These are phyloP conservation scores for Mycena amicta DNA, from an alignment of 768 basidiomycete species.

Conservation along the genomic window DNA sequence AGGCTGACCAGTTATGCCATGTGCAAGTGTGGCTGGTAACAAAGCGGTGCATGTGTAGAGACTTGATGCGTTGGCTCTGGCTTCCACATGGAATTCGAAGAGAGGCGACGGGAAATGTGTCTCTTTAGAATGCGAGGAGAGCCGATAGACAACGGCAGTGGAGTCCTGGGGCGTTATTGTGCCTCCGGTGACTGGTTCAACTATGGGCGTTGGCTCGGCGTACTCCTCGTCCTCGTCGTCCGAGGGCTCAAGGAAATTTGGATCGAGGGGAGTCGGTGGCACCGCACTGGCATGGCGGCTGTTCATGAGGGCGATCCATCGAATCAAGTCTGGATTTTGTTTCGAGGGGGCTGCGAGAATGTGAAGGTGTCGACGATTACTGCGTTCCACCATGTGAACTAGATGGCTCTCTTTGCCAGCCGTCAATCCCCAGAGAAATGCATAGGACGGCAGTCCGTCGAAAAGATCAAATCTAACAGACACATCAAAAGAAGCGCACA, in stretches of 20 bases:
- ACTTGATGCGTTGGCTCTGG: constrained; percentile 23
- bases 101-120: constrained; percentile 25
- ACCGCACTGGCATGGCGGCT: constrained; percentile 39
- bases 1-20: constrained; percentile 46
- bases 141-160: constrained; percentile 55
- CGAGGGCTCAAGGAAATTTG: too few species aligned
- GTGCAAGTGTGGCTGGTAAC: constrained; percentile 45
- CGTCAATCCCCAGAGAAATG: constrained; percentile 52
- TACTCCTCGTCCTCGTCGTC: constrained; percentile 53
- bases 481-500: constrained; percentile 2
- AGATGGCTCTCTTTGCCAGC: constrained; percentile 52
- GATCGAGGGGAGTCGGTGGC: constrained; percentile 47
- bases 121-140: constrained; percentile 33
- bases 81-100: constrained; percentile 43
- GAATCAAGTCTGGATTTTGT: constrained; percentile 40
- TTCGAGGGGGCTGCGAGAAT: constrained; percentile 48
- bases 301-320: constrained; percentile 54
- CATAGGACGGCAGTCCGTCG: constrained; percentile 64
- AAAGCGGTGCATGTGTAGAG: constrained; percentile 52
- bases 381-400: constrained; percentile 65
- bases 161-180: constrained; percentile 64
- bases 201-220: constrained; percentile 40
- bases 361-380: constrained; percentile 56
- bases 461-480: constrained; percentile 57
- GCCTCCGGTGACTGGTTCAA: constrained; percentile 65